Base-by-base conservation (phyloP, 108 stramenopile genomes). In the Cyclostephanos invisitatus region DNA sequence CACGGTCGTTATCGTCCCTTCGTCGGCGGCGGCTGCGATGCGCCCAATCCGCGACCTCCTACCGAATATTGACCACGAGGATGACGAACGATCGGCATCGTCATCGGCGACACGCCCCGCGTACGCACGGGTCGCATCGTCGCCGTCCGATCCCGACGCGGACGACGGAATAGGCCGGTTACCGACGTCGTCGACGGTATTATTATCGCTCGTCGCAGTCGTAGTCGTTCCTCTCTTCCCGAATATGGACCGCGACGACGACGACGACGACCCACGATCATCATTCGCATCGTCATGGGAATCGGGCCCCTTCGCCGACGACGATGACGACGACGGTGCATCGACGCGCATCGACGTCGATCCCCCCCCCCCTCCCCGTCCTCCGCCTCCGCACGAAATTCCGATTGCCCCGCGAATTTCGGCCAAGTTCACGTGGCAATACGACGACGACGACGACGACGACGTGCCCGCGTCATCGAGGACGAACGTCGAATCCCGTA, bases 351-450 rank as follows among this genome's bases (percentile, higher is more conserved):
- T 1, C 6, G 51, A 1, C 22, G 51, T 8, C 22, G n/a, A 51
- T 18, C 1, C 6, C n/a, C 0, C 7, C 20, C 28, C 35, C 14
- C 63, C 47, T 18, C 3, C 28, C 10, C 22, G 64, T 27, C 49
- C n/a, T 18, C 17, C 25, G 14, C 10, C 32, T 4, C 32, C 32
- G 32, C 2, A 2, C 28, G 40, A 64, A 22, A 64, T 64, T 2
- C 51, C 37, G 12, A 70, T 20, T 5, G 72, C 80, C 36, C 25
- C 42, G 58, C 54, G 55, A 9, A 80, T 64, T 42, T 69, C 48
- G 6, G 49, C 48, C 25, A 63, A 22, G 55, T 80, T 80, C n/a
- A 80, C 57, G 25, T 65, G 35, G 58, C 80, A 80, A 25, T 36
- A 28, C 27, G 70, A 21, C 12, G 44, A 14, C 2, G 36, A 40